Conservation (phyloP, 768 basidiomycete species). For the Hericium erinaceus region DNA sequence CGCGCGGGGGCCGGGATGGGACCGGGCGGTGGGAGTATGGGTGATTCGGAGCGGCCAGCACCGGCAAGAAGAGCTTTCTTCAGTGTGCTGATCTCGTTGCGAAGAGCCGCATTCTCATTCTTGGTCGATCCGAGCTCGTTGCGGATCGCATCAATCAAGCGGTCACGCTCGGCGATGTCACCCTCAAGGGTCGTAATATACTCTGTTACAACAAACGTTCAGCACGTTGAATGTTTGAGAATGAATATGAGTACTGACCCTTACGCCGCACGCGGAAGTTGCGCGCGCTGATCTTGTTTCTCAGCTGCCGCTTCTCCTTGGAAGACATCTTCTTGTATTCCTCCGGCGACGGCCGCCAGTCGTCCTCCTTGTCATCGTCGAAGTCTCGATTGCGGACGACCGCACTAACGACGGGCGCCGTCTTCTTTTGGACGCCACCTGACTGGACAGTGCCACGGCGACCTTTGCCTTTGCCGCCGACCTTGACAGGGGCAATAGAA, state of each 20-base stretch:
- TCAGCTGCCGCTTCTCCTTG: constrained; percentile 91
- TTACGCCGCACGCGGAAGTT: constrained; percentile 94
- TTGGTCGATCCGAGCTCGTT: constrained; percentile 71
- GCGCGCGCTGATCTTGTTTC: constrained; percentile 94
- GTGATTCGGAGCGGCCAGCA: constrained; percentile 33
- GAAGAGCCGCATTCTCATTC: constrained; percentile 76
- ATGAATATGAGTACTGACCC: constrained; percentile 36
- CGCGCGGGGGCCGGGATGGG: constrained; percentile 23
- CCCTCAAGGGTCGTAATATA: constrained; percentile 92
- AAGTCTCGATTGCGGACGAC: constrained; percentile 30
- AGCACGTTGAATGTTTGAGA: not conserved
- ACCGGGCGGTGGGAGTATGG: constrained; percentile 36
- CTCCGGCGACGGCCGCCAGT: constrained; percentile 83
- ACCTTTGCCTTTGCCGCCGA: constrained; percentile 38
- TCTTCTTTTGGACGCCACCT: constrained; percentile 64
- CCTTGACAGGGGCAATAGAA: constrained; percentile 22
- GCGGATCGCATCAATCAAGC: constrained; percentile 80
- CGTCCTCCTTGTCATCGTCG: constrained; percentile 51
- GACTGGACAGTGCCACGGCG: constrained; percentile 63
- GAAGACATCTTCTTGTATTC: constrained; percentile 92
- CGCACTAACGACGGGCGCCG: constrained; percentile 18
- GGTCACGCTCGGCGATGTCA: constrained; percentile 88
- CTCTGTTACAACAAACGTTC: constrained; percentile 35
- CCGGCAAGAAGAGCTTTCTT: constrained; percentile 70
- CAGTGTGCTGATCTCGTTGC: constrained; percentile 65